A percentile compares a stretch with the other conserved stretches of the same genome.
phyloP scores from a whole-genome alignment of 75 land plant genomes.

The Ceratopteris richardii region DNA sequence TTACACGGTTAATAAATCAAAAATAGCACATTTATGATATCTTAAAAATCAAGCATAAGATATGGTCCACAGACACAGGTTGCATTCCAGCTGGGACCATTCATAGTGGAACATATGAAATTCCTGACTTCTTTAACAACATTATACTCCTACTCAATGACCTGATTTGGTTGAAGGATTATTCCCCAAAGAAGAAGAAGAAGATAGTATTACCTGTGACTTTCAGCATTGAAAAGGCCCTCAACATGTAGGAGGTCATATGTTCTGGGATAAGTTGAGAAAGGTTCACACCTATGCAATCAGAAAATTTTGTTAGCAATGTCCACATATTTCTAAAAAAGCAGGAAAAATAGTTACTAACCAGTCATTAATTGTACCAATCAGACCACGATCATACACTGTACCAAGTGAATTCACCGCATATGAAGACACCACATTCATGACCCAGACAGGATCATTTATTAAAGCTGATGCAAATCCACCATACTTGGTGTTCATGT shows the following conservation, averaged over 20 bases:
- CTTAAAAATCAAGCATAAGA: not conserved
- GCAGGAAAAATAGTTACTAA: not conserved
- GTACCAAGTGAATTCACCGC: constrained; percentile 15
- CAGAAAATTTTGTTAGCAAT: not conserved
- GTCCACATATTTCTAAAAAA: not conserved
- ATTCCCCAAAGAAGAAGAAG: not conserved
- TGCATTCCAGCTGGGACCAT: not conserved
- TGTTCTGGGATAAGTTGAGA: constrained; percentile 28
- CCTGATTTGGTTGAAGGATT: too few species aligned
- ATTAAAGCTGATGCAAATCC: constrained; percentile 33
- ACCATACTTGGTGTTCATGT: constrained; percentile 31
- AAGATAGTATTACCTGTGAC: constrained; percentile 23
- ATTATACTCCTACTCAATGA: not conserved
- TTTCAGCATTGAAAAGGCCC: constrained; percentile 37
- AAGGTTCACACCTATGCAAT: constrained; percentile 25
- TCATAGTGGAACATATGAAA: not conserved
- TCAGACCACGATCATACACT: constrained; percentile 29
- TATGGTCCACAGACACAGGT: not conserved
- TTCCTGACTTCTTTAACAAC: not conserved
- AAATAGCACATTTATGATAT: too few species aligned
- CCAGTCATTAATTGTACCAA: constrained; percentile 37
- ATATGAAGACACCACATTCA: constrained; percentile 33
- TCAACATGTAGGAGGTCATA: constrained; percentile 24
- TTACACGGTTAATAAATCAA: too few species aligned
- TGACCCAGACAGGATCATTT: constrained; percentile 37